Percentiles rank a stretch among this genome's conserved stretches.
phyloP scores from a whole-genome alignment of 306 rosid species.

The Pterocarpus santalinus region DNA sequence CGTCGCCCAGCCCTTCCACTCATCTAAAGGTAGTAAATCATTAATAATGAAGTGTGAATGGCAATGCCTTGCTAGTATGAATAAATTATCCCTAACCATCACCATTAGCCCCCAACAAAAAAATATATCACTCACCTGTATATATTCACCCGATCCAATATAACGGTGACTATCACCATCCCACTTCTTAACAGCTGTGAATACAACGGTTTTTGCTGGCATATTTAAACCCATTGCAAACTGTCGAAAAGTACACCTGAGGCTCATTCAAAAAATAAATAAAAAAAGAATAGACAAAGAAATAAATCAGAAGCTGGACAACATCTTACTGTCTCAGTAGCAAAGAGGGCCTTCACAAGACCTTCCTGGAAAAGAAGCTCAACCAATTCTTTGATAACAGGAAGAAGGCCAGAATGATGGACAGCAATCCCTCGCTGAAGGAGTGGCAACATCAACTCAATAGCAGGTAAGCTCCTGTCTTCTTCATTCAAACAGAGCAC shows the following conservation, averaged over 20 bases:
- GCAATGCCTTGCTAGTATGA: conserved; percentile 17
- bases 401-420: conserved; percentile 99
- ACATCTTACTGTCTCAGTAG: conserved; percentile 90
- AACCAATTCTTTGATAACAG: conserved; percentile 95
- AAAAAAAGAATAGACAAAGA: conserved; percentile 29
- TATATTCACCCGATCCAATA: conserved; percentile 98
- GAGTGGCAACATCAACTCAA: conserved; percentile 90
- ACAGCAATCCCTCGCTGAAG: conserved; percentile 98
- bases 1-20: conserved; percentile 99
- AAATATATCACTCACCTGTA: conserved; percentile 73
- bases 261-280: conserved; percentile 34
- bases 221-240: conserved; percentile 99
- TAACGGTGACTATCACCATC: conserved; percentile 98
- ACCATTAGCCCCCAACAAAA: neutral
- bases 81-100: conserved; percentile 52
- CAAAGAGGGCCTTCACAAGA: conserved; percentile 98
- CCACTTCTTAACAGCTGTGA: conserved; percentile 97
- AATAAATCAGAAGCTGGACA: conserved; percentile 37
- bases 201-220: conserved; percentile 99
- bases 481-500: conserved; percentile 92
- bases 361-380: conserved; percentile 99
- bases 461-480: conserved; percentile 93
- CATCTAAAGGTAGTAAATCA: conserved; percentile 67
- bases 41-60: conserved; percentile 13
- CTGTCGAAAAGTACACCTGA: conserved; percentile 56